Base-by-base conservation (phyloP, 2,329 filamentous ascomycete genomes). In the Claviceps pazoutovae region DNA sequence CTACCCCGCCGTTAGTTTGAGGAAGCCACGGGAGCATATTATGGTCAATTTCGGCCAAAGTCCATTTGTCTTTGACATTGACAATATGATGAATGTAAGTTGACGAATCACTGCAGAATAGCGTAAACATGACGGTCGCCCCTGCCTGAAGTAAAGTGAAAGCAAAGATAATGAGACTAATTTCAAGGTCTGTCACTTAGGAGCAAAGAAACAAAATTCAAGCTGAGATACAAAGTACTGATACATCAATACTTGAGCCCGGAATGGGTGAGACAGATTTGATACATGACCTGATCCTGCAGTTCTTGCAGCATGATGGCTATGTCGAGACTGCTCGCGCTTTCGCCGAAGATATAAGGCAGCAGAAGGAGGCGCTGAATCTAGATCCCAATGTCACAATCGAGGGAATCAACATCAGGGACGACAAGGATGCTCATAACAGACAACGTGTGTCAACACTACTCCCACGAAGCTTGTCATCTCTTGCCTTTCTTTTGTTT, bases 261-360 rank as follows among this genome's bases (percentile, higher is more conserved):
- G 74, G 75, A 2, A 71, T 86, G 56, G 80, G 78, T 55, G 91
- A 96, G 66, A 83, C 81, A 1, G 75, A 85, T 26, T 75, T 97
- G 47, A 81, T 95, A 39, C 89, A 96, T 63, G 79, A 86, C 59
- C 72, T 97, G 52, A 77, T 83, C 17, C 76, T 89, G 41, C 90
- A 96, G 67, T 97, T 95, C 58, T 72, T 98, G 14, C 86, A 90
- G 39, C 91, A 97, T 59, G 93, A 97, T 61, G 93, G 93, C 54
- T 97, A 96, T 59, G 84, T 96, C 7, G 91, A 96, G 58, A 95
- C 91, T 0, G 90, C 90, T 8, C 80, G 83, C 56, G 88, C 88
- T 0, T 97, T 98, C 72, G 82, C 86, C 3, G 76, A 84, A 59
- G 91, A 97, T 62, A 81, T 95, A 26, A 77, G 80, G 51, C 71